Evolutionary conservation across 305 asterid genomes (phyloP).

Genomic region (Stenogyne calaminthoides): DNA sequence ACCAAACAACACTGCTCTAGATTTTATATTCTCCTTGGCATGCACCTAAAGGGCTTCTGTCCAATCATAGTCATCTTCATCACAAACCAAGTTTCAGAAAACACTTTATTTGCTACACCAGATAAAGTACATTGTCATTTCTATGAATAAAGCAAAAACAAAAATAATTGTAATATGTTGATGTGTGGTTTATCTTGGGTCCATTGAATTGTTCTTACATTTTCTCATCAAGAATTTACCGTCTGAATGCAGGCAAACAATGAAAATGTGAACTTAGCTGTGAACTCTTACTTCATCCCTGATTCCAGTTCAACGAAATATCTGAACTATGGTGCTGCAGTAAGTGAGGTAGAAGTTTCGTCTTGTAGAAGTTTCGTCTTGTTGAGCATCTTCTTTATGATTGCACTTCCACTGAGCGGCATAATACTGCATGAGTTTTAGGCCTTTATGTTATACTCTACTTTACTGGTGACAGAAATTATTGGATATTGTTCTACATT

Average conservation of each 20-base stretch:
- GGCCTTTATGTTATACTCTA: background rate
- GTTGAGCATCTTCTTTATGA: background rate
- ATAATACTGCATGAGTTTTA: background rate
- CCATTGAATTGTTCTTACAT: background rate
- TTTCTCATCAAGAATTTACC: background rate
- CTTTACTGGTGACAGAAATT: background rate
- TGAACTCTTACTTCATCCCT: constrained; percentile 16
- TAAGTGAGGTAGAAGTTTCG: constrained; percentile 19
- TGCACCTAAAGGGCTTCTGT: background rate
- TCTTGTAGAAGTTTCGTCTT: no score
- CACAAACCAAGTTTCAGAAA: background rate
- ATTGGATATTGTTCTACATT: background rate
- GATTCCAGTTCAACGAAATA: background rate
- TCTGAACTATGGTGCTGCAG: constrained; percentile 32
- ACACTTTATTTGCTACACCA: background rate
- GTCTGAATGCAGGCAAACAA: constrained; percentile 26
- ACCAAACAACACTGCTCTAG: background rate
- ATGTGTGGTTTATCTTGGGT: background rate
- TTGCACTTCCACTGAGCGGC: background rate
- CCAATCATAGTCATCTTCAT: background rate
- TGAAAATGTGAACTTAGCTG: constrained; percentile 2
- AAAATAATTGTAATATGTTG: background rate
- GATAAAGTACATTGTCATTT: background rate
- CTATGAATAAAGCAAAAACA: background rate
- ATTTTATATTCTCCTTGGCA: background rate